A percentile compares a stretch with the other conserved stretches of the same genome.
These are phyloP conservation scores for Citrullus mucosospermus DNA, from an alignment of 306 rosid genomes.

Conservation along the genomic window DNA sequence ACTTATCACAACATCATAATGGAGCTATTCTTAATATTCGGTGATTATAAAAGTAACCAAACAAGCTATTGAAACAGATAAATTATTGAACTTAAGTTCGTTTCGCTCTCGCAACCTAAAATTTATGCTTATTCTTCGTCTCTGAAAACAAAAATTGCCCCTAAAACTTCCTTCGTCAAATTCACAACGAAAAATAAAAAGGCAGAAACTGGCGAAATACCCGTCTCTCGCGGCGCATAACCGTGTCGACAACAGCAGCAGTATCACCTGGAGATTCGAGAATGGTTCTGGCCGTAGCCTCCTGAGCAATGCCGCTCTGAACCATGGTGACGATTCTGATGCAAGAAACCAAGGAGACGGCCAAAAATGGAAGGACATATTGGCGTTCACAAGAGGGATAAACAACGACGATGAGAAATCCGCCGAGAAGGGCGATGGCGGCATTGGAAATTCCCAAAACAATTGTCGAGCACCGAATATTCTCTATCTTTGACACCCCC, in stretches of 20 bases:
- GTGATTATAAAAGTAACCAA: background rate
- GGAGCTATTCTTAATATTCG: background rate
- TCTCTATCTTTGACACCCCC: slow-evolving; percentile 20
- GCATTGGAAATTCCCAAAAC: slow-evolving; percentile 22
- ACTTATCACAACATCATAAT: background rate
- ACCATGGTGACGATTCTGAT: slow-evolving; percentile 35
- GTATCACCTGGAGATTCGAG: slow-evolving; percentile 22
- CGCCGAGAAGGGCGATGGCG: slow-evolving; percentile 18
- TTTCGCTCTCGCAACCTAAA: background rate
- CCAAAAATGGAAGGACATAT: slow-evolving; percentile 17
- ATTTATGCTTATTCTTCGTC: background rate
- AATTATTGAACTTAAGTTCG: background rate
- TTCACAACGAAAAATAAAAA: too few relatives aligned
- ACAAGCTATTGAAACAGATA: background rate
- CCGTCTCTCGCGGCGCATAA: slow-evolving; percentile 40
- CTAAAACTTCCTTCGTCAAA: background rate
- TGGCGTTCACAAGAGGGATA: slow-evolving; percentile 21
- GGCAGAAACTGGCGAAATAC: slow-evolving; percentile 11
- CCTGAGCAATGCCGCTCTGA: slow-evolving; percentile 48
- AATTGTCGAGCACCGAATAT: slow-evolving; percentile 21
- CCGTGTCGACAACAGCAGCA: slow-evolving; percentile 15
- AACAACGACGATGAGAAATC: slow-evolving; percentile 14
- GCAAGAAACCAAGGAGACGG: slow-evolving; percentile 22
- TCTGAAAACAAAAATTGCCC: background rate
- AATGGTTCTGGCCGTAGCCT: slow-evolving; percentile 43